A percentile compares a stretch with the other conserved stretches of the same genome.
These are phyloP conservation scores for Curvularia lunata DNA, from an alignment of 2,329 filamentous ascomycete species.

Conservation along the genomic window DNA sequence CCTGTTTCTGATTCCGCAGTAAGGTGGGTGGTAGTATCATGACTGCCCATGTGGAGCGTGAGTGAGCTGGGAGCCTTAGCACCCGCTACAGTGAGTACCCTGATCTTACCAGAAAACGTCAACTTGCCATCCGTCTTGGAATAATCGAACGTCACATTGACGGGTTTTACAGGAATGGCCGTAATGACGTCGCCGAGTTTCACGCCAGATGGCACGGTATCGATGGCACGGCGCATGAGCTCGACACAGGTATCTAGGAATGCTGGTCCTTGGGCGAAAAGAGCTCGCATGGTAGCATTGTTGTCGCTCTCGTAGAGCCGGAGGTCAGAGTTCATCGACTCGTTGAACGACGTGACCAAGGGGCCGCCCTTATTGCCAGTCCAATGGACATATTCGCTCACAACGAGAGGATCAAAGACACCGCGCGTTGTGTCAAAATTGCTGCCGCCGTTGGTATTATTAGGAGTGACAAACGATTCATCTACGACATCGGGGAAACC, in stretches of 20 bases:
- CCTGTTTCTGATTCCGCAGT: background rate
- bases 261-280: slow-evolving; percentile 13
- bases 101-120: slow-evolving; percentile 4
- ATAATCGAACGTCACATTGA: slow-evolving; percentile 4
- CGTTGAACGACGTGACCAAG: slow-evolving; percentile 31
- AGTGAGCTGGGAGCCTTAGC: background rate
- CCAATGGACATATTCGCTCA: slow-evolving; percentile 36
- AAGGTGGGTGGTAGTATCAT: background rate
- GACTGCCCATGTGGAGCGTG: background rate
- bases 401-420: slow-evolving; percentile 34
- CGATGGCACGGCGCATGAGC: slow-evolving; percentile 14
- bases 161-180: background rate
- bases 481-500: slow-evolving; percentile 38
- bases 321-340: slow-evolving; percentile 34
- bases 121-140: background rate
- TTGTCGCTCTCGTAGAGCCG: slow-evolving; percentile 35
- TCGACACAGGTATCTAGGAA: slow-evolving; percentile 11
- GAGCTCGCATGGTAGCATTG: slow-evolving; percentile 32
- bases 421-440: slow-evolving; percentile 37
- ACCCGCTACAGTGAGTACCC: slow-evolving; percentile 1
- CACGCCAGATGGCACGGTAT: slow-evolving; percentile 15
- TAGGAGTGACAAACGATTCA: slow-evolving; percentile 18
- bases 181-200: background rate
- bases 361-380: slow-evolving; percentile 34
- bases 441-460: slow-evolving; percentile 32